phyloP scores from a whole-genome alignment of 345 rosid species.

The Sapria himalayana region DNA sequence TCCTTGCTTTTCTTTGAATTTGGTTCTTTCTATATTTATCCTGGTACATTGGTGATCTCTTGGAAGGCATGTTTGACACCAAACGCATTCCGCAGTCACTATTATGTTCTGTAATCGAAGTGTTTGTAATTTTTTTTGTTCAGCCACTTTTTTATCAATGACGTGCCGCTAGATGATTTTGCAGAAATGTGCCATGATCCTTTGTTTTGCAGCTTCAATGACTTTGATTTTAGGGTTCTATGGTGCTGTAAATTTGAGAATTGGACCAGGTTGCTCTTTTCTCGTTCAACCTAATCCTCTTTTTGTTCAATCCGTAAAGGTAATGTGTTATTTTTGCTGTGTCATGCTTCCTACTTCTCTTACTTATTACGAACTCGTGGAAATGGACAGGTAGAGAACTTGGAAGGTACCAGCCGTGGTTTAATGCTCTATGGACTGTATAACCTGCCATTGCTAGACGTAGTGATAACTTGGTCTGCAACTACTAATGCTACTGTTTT shows the following conservation, averaged over 20 bases:
- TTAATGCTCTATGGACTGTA: slow-evolving; percentile 40
- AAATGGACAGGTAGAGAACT: slow-evolving; percentile 39
- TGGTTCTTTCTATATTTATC: not conserved
- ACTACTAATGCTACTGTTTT: slow-evolving; percentile 24
- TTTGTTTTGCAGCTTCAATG: slow-evolving; percentile 49
- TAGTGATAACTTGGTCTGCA: slow-evolving; percentile 35
- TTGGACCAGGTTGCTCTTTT: slow-evolving; percentile 57
- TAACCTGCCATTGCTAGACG: slow-evolving; percentile 50
- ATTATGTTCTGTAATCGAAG: not conserved
- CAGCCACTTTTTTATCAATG: not conserved
- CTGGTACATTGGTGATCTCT: no score
- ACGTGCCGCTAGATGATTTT: not conserved
- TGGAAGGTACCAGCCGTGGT: slow-evolving; percentile 28
- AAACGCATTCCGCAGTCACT: not conserved
- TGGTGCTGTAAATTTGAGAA: slow-evolving; percentile 32
- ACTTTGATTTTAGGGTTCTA: slow-evolving; percentile 76
- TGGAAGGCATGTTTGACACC: no score
- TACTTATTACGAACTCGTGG: not conserved
- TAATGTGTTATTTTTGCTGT: slow-evolving; percentile 10
- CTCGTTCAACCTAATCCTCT: slow-evolving; percentile 50
- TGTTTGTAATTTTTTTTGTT: not conserved
- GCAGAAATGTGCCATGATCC: not conserved
- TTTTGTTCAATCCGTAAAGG: slow-evolving; percentile 67
- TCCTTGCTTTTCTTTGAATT: not conserved
- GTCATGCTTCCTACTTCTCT: not conserved